Evolutionary conservation across 2,329 filamentous ascomycete species (phyloP).

Genomic region (Beauveria scarabaeidicola): DNA sequence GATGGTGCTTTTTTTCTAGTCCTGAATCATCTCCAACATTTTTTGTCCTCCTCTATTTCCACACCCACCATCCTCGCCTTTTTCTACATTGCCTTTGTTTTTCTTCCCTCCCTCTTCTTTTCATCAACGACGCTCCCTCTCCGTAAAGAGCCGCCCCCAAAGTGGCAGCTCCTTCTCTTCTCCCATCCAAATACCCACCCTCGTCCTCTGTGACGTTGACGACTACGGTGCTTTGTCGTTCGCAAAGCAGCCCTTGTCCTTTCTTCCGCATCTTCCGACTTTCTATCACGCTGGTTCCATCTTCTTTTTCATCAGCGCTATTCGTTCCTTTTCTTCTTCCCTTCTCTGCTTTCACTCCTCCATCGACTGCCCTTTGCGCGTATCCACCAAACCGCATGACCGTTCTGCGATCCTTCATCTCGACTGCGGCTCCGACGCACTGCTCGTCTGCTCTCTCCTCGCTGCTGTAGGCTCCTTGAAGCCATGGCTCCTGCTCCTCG

Average conservation of each 20-base stretch:
- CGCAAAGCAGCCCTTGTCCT: neutral
- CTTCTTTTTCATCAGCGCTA: neutral
- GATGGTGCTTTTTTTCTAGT: constrained; percentile 4
- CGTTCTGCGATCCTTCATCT: neutral
- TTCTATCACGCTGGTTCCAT: neutral
- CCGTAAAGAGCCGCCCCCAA: neutral
- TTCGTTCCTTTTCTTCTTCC: neutral
- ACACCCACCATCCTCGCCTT: constrained; percentile 5
- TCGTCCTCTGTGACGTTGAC: constrained; percentile 5
- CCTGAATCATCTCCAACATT: constrained; percentile 1
- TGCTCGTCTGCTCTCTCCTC: constrained; percentile 11
- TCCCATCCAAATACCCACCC: neutral
- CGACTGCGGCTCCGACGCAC: constrained; percentile 18
- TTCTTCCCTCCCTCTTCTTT: neutral
- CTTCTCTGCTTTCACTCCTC: neutral
- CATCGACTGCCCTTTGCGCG: neutral
- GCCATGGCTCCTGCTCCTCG: constrained; percentile 41
- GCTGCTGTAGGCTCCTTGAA: constrained; percentile 13
- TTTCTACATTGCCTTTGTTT: neutral
- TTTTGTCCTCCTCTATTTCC: constrained; percentile 7
- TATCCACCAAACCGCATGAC: constrained; percentile 8
- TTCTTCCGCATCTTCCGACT: neutral
- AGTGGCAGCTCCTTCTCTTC: neutral
- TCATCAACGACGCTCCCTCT: neutral
- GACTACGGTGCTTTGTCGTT: neutral